Evolutionary conservation across 2,329 filamentous ascomycete species (phyloP).

Genomic region (Fusarium pseudocircinatum): DNA sequence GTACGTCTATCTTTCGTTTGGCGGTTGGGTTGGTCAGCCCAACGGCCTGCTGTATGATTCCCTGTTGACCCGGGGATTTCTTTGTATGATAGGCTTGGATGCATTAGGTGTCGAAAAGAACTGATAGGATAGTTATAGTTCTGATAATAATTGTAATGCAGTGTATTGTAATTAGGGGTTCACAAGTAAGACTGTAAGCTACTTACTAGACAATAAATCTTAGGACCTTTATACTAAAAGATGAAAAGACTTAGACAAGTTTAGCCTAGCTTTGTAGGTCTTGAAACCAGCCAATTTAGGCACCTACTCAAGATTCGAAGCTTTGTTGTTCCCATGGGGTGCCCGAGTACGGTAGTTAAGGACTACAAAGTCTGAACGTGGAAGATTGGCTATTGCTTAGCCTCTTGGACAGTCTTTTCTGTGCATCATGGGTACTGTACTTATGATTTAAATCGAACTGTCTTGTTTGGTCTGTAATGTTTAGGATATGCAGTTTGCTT

Average conservation of each 20-base stretch:
- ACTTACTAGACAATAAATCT: background rate
- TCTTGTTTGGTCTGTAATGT: fast-evolving
- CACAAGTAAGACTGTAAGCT: background rate
- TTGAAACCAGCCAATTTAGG: background rate
- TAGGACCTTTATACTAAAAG: background rate
- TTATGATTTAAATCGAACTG: fast-evolving
- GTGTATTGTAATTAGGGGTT: too few species aligned
- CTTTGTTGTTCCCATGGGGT: background rate
- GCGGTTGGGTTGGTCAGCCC: slow-evolving; percentile 71
- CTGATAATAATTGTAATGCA: background rate
- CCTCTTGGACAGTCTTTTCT: background rate
- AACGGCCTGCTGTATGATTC: slow-evolving; percentile 39
- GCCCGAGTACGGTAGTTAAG: background rate
- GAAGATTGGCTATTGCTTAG: background rate
- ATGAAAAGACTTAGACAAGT: background rate
- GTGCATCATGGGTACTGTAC: fast-evolving
- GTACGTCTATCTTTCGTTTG: slow-evolving; percentile 67
- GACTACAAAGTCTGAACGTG: background rate
- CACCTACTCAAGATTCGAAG: background rate
- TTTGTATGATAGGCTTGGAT: background rate
- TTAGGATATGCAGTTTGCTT: background rate
- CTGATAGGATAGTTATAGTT: background rate
- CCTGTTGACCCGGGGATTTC: background rate
- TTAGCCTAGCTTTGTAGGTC: background rate
- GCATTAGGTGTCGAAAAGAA: background rate